Base-by-base conservation (phyloP, 2,329 filamentous ascomycete species). In the Purpureocillium lavendulum region DNA sequence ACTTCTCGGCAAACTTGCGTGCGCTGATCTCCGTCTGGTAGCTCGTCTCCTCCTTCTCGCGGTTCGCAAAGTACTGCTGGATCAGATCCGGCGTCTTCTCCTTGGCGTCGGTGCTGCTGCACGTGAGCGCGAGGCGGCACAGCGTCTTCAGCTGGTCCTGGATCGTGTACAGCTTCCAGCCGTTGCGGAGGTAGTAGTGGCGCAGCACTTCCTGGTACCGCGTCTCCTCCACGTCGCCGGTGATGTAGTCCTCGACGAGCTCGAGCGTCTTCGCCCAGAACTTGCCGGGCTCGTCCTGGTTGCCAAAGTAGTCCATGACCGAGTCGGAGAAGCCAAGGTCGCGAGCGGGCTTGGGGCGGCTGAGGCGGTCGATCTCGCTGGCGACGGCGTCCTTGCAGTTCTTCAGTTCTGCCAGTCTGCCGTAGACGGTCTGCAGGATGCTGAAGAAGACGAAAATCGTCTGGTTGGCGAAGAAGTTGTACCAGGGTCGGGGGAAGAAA, bases 361-460 rank as follows among this genome's bases (percentile, higher is more conserved):
- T 82, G 33, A 87, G 79, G 15, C 87, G 82, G 18, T 73, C 69
- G 30, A 96, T 82, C 52, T 87, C 82, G 49, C 80, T 75, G 35
- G 77, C 71, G 9, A 94, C 89, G 33, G 81, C 76, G 3, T 75
- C 71, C 51, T 85, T 84, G 54, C 82, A 82, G 42, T 82, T 72
- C 66, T 97, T 97, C 60, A 97, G 79, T 44, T 84, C 84, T 46
- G 83, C 71, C 12, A 98, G 72, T 31, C 92, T 81, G 53, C 81
- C 78, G 63, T 95, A 97, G 5, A 98, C 69, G n/a, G 84, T 84
- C 56, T 95, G 80, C 59, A 98, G 92, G 45, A 95, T 82, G 50
- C 84, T 86, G 67, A 98, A 84, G 71, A 98, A 97, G 62, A 92
- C 89, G 57, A 88, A 95, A 43, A 98, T 82, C 4, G 84, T 87